A percentile compares a stretch with the other conserved stretches of the same genome.
Evolutionary conservation across 768 basidiomycete genomes (phyloP).

Genomic region (Psilocybe sp.): DNA sequence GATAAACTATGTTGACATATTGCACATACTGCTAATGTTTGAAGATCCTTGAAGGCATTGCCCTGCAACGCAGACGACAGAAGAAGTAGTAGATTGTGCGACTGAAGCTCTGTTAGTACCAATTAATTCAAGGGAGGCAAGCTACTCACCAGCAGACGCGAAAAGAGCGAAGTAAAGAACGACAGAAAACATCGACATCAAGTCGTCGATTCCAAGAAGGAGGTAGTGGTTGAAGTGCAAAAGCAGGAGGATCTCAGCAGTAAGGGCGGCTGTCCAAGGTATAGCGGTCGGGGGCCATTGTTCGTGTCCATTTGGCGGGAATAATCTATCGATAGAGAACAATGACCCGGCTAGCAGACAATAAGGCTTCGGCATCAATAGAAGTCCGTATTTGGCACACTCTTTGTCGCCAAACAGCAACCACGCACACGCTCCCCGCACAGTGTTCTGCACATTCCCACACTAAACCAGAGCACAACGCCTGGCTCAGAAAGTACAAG

Average conservation of each 20-base stretch:
- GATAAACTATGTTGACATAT: constrained; percentile 5
- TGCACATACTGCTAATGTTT: constrained; percentile 58
- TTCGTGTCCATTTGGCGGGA: not conserved
- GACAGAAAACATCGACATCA: constrained; percentile 34
- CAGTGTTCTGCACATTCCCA: no score
- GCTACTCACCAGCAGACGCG: constrained; percentile 35
- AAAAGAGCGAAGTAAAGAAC: constrained; percentile 27
- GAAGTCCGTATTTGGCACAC: no score
- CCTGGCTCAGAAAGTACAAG: no score
- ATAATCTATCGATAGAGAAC: not conserved
- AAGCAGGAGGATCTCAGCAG: constrained; percentile 10
- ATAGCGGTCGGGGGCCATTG: constrained; percentile 2
- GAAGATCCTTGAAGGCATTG: constrained; percentile 83
- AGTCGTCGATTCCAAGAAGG: constrained; percentile 15
- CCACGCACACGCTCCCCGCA: no score
- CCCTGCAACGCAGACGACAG: constrained; percentile 81
- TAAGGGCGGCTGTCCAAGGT: constrained; percentile 3
- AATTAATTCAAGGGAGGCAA: not conserved
- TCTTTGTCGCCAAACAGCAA: no score
- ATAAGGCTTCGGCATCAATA: no score
- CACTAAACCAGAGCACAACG: no score
- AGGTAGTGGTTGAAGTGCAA: constrained; percentile 12
- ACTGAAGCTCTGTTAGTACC: constrained; percentile 26
- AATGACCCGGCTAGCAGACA: not conserved
- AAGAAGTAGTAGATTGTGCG: constrained; percentile 57